Base-by-base conservation (phyloP, 225 moss, liverwort and hornwort genomes). In the Ulota crispa region DNA sequence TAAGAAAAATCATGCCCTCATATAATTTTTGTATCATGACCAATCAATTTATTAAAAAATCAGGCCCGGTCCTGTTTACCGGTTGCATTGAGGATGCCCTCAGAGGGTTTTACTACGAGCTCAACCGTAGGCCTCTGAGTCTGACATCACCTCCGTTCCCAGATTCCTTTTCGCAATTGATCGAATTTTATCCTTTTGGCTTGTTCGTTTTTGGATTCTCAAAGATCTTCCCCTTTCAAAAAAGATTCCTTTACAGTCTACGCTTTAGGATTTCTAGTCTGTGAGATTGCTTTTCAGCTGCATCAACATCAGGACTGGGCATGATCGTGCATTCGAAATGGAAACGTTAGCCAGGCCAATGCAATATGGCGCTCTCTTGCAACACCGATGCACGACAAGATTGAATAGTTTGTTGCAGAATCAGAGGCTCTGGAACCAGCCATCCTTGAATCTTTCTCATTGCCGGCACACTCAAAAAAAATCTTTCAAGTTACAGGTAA, bases 401-500 rank as follows among this genome's bases (percentile, higher is more conserved):
- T 41, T 28, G 20, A 74, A 42, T 39, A 50, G 16, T 20, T 16
- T 45, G 68, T 16, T 21, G 67, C 73, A 34, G 53, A 79, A 66
- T 18, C 56, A 79, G 67, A 72, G 55, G 81, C 78, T 56, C 2
- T 69, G 74, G 39, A 24, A 8, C 19, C 59, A 52, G 45, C 45
- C 77, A 3, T 43, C 45, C 11, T 43, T 64, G 24, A 63, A 43
- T 67, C 18, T 75, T 34, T 79, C 75, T 20, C 63, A 81, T 75
- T 59, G 45, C 16, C 39, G 57, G 41, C 18, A 50, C 75, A 68
- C 30, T 64, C 64, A 64, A 3, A 67, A n/a, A 53, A 72, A 79
- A 20, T 39, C 73, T 24, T 88, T 83, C 72, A 69, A 69, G 73
- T 74, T 86, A 21, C 80, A 81, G 71, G 85, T 81, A 76, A 43